phyloP scores from a whole-genome alignment of 2,329 filamentous ascomycete genomes.

The Aciculosporium take region DNA sequence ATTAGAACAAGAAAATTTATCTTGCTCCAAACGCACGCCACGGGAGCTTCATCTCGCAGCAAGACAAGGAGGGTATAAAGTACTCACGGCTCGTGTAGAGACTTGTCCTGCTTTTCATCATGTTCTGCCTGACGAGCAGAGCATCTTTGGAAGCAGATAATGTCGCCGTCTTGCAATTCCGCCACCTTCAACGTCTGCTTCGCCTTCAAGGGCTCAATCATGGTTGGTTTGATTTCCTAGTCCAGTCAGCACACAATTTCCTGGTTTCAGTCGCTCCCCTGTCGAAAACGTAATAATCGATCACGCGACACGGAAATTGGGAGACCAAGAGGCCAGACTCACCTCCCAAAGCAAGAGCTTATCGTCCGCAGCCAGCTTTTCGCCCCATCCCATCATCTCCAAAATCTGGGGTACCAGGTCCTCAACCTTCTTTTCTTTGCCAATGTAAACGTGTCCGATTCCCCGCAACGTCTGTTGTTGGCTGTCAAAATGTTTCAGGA shows the following conservation, averaged over 20 bases:
- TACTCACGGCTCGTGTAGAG: conserved; percentile 19
- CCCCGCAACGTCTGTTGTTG: conserved; percentile 62
- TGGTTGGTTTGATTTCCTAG: conserved; percentile 86
- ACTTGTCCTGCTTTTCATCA: conserved; percentile 15
- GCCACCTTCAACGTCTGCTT: conserved; percentile 82
- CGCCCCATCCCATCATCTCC: conserved; percentile 74
- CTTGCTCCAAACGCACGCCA: background rate
- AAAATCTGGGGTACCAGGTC: conserved; percentile 68
- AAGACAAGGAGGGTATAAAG: background rate
- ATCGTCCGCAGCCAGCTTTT: conserved; percentile 51
- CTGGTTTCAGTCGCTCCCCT: too few relatives aligned
- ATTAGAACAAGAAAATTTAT: background rate
- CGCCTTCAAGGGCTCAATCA: conserved; percentile 89
- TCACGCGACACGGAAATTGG: too few relatives aligned
- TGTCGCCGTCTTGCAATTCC: conserved; percentile 93
- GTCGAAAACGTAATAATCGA: too few relatives aligned
- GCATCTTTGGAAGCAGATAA: conserved; percentile 78
- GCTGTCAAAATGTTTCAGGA: conserved; percentile 83
- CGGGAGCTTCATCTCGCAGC: background rate
- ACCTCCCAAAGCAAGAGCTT: conserved; percentile 64
- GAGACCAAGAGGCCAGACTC: conserved; percentile 7
- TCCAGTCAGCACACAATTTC: conserved; percentile 5
- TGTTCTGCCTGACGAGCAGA: conserved; percentile 31
- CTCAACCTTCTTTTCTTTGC: conserved; percentile 72
- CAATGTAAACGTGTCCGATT: conserved; percentile 73